Conservation (phyloP, 139 green algal genomes). For the Haematococcus lacustris region DNA sequence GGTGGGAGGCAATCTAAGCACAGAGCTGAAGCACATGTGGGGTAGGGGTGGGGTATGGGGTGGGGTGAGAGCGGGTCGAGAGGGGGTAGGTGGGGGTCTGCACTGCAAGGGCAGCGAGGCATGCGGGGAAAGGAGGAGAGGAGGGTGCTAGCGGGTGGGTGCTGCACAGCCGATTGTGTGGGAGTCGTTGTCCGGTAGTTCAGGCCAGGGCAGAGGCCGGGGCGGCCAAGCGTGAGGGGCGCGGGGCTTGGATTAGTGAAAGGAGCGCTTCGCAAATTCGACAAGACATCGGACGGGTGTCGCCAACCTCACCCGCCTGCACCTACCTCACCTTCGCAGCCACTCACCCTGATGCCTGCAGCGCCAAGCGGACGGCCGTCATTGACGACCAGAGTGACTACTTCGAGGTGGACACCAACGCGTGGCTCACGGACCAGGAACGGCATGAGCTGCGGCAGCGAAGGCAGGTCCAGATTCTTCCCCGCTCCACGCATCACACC, state of each 20-base stretch:
- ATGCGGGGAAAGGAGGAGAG: too few relatives aligned
- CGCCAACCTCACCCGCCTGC: background rate
- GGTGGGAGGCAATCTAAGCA: background rate
- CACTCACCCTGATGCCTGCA: background rate
- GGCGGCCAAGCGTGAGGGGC: too few relatives aligned
- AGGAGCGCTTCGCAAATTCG: too few relatives aligned
- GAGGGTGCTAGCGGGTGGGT: too few relatives aligned
- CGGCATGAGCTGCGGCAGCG: slow-evolving; percentile 48
- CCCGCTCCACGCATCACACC: too few relatives aligned
- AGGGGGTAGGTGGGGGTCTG: too few relatives aligned
- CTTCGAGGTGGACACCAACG: slow-evolving; percentile 88
- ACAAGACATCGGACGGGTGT: background rate
- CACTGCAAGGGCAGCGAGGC: too few relatives aligned
- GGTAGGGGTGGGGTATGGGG: background rate
- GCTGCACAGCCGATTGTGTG: too few relatives aligned
- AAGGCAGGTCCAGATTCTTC: slow-evolving; percentile 18
- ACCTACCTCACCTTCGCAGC: background rate
- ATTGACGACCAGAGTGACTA: slow-evolving; percentile 93
- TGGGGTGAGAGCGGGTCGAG: too few relatives aligned
- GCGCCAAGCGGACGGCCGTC: slow-evolving; percentile 73
- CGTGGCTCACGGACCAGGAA: slow-evolving; percentile 79
- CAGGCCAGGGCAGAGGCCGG: background rate
- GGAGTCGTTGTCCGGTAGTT: too few relatives aligned
- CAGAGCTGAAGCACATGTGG: background rate
- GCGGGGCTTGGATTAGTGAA: too few relatives aligned